Evolutionary conservation across 192 early-diverging fungal species (phyloP).

Genomic region (Mortierella claussenii): DNA sequence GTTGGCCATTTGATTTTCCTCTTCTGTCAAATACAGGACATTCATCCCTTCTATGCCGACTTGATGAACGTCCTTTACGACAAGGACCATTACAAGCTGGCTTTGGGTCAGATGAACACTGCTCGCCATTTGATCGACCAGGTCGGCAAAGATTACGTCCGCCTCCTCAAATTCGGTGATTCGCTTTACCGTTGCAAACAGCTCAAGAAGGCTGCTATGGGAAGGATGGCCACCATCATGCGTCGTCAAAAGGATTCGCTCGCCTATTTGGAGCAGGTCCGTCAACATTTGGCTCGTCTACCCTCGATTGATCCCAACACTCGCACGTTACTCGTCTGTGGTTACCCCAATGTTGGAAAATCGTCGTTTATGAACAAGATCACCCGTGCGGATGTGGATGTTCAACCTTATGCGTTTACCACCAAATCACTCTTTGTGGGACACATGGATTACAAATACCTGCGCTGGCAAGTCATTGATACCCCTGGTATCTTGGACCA

Average conservation of each 20-base stretch:
- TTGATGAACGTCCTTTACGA: constrained; percentile 99
- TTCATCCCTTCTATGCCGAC: constrained; percentile 99
- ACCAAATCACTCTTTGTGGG: constrained; percentile 99
- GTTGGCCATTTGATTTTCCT: too few relatives aligned
- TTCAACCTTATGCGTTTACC: constrained; percentile 99
- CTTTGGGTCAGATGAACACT: constrained; percentile 97
- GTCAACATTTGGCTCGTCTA: constrained; percentile 98
- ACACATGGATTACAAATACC: constrained; percentile 99
- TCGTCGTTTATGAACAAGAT: constrained; percentile 99
- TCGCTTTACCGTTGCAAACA: constrained; percentile 99
- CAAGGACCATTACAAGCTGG: constrained; percentile 99
- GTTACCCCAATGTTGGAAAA: constrained; percentile 99
- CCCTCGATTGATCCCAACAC: constrained; percentile 99
- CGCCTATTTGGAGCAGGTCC: constrained; percentile 97
- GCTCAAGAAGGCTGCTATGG: constrained; percentile 97
- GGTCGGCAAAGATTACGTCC: constrained; percentile 97
- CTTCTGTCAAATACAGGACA: too few relatives aligned
- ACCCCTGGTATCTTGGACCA: constrained; percentile 99
- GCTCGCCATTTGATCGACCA: constrained; percentile 97
- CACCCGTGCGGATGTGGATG: constrained; percentile 98
- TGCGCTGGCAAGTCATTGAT: constrained; percentile 99
- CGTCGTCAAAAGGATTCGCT: constrained; percentile 98
- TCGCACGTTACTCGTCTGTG: constrained; percentile 97
- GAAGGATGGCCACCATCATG: constrained; percentile 99
- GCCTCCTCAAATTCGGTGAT: constrained; percentile 99